Conservation (phyloP, 1,284 basidiomycete species). For the Pterula multifida region DNA sequence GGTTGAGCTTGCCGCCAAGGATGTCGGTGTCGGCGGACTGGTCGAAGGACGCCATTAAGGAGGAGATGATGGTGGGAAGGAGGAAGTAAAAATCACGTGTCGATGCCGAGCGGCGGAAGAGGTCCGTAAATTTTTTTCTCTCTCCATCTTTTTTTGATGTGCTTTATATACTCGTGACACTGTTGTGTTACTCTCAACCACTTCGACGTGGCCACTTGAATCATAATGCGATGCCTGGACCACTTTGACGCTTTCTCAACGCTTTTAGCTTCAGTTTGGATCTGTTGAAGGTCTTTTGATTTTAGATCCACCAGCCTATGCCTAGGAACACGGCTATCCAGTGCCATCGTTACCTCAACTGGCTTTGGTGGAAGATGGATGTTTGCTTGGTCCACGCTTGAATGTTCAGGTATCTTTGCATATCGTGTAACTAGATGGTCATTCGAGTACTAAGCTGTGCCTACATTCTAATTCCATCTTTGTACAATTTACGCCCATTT, state of each 20-base stretch:
- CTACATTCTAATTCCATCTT: too few relatives aligned
- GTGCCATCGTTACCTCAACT: slow-evolving; percentile 65
- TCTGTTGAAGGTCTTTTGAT: too few relatives aligned
- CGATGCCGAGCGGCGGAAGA: not conserved
- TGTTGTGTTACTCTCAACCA: slow-evolving; percentile 1
- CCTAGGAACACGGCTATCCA: slow-evolving; percentile 53
- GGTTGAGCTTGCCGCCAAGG: slow-evolving; percentile 39
- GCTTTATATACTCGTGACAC: slow-evolving; percentile 1
- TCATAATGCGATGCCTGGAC: too few relatives aligned
- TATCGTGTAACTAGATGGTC: slow-evolving; percentile 27
- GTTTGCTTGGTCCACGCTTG: slow-evolving; percentile 57
- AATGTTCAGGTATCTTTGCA: slow-evolving; percentile 31
- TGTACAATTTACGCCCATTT: slow-evolving; percentile 6
- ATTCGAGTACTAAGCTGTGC: slow-evolving; percentile 64
- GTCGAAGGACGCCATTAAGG: slow-evolving; percentile 26
- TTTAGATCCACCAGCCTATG: slow-evolving; percentile 40
- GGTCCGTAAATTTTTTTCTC: not conserved
- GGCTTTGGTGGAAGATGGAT: slow-evolving; percentile 49
- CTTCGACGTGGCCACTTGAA: too few relatives aligned
- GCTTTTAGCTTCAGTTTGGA: too few relatives aligned
- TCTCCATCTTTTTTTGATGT: not conserved
- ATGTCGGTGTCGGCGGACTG: slow-evolving; percentile 54
- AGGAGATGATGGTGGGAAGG: slow-evolving; percentile 10
- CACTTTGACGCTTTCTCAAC: too few relatives aligned
- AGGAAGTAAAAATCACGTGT: not conserved